Percentiles rank a stretch among this genome's conserved stretches.
Evolutionary conservation across 768 basidiomycete genomes (phyloP).

Genomic region (Dentipellis fragilis): DNA sequence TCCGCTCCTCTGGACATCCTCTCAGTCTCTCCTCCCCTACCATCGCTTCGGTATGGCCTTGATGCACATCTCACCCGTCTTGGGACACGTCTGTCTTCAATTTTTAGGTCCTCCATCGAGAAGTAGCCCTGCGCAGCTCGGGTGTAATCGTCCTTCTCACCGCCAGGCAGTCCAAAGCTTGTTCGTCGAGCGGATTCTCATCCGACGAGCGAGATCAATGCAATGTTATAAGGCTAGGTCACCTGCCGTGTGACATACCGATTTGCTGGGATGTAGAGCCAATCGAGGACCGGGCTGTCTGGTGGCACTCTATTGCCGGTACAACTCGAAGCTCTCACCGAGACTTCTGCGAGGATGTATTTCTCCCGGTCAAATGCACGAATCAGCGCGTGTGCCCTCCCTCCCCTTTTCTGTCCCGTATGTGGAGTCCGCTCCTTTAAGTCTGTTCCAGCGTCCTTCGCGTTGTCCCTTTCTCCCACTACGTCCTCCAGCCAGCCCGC

Average conservation of each 20-base stretch:
- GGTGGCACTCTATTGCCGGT: constrained; percentile 1
- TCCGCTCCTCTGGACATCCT: not conserved
- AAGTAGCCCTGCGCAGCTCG: not conserved
- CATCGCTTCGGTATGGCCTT: not conserved
- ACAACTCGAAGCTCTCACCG: constrained; percentile 4
- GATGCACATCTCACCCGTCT: not conserved
- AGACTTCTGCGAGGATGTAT: constrained; percentile 6
- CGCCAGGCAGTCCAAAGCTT: not conserved
- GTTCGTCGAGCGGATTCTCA: not conserved
- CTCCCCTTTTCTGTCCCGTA: not conserved
- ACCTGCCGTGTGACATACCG: not conserved
- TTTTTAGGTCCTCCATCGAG: not conserved
- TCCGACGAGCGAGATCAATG: not conserved
- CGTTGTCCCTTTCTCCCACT: not conserved
- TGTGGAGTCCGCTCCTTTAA: constrained; percentile 1
- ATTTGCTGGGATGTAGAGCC: not conserved
- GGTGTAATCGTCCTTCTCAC: not conserved
- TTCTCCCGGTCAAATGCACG: constrained; percentile 2
- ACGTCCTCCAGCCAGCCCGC: not conserved
- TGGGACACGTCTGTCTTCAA: not conserved
- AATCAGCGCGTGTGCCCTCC: not conserved
- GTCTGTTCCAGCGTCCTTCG: not conserved
- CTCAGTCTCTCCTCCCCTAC: not conserved
- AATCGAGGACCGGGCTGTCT: not conserved
- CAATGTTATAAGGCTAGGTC: not conserved